These are phyloP conservation scores for Mycena polygramma DNA, from an alignment of 768 basidiomycete species.

Conservation along the genomic window DNA sequence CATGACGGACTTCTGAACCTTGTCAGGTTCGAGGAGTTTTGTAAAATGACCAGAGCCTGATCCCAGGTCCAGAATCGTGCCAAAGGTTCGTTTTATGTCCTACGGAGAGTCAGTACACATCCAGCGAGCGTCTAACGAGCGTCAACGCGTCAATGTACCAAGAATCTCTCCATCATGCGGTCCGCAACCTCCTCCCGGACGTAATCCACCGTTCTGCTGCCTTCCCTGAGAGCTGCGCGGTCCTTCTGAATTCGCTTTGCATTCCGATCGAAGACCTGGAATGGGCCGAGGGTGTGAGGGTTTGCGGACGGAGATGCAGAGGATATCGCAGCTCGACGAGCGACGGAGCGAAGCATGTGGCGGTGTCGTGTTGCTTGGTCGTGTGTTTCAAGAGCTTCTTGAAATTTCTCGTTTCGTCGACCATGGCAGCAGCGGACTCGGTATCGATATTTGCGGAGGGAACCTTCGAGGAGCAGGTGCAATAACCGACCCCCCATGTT, in stretches of 20 bases:
- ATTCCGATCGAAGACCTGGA: constrained; percentile 88
- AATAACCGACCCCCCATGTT: constrained; percentile 4
- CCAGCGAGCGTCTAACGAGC: constrained; percentile 14
- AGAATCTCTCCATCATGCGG: constrained; percentile 88
- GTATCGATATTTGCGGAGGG: constrained; percentile 90
- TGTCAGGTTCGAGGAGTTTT: constrained; percentile 78
- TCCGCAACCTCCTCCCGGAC: constrained; percentile 92
- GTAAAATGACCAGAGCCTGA: constrained; percentile 94
- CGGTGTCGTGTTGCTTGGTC: constrained; percentile 45
- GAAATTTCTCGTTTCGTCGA: constrained; percentile 27
- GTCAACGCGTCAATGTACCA: constrained; percentile 60
- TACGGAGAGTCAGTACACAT: constrained; percentile 46
- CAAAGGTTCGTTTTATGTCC: constrained; percentile 93
- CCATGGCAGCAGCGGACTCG: constrained; percentile 79
- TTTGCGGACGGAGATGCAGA: constrained; percentile 56
- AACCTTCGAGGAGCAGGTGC: constrained; percentile 89
- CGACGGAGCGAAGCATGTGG: constrained; percentile 36
- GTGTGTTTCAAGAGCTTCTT: constrained; percentile 51
- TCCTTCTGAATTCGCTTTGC: constrained; percentile 86
- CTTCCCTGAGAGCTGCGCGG: constrained; percentile 70
- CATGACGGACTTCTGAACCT: constrained; percentile 82
- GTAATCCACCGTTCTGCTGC: constrained; percentile 89
- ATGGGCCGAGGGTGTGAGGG: constrained; percentile 69
- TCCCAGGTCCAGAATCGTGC: constrained; percentile 86
- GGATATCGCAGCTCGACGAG: constrained; percentile 59